Percentiles rank a stretch among this genome's conserved stretches.
Conservation (phyloP, 1,284 basidiomycete genomes). For the Mycosarcoma maydis region DNA sequence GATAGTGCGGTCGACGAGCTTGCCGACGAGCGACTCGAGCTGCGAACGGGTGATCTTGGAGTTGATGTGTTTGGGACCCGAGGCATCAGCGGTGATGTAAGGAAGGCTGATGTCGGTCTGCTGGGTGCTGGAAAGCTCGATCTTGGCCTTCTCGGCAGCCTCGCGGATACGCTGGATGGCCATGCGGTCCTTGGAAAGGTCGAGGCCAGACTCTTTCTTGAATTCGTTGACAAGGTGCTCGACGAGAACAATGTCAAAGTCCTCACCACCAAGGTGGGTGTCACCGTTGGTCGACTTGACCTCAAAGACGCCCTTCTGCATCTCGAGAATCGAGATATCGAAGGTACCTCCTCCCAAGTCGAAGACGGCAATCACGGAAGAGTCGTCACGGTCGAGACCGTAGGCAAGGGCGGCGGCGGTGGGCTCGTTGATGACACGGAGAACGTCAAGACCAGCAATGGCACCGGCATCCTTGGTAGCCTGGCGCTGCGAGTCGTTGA, state of each 20-base stretch:
- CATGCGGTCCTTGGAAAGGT: slow-evolving; percentile 85
- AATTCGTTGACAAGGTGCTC: slow-evolving; percentile 67
- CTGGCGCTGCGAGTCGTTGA: slow-evolving; percentile 97
- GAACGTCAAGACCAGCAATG: slow-evolving; percentile 92
- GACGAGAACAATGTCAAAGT: slow-evolving; percentile 85
- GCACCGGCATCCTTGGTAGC: slow-evolving; percentile 98
- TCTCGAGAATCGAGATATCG: slow-evolving; percentile 96
- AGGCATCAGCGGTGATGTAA: slow-evolving; percentile 19
- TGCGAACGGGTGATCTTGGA: slow-evolving; percentile 73
- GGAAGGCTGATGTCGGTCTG: slow-evolving; percentile 20
- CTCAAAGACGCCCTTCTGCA: slow-evolving; percentile 95
- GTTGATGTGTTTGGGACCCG: slow-evolving; percentile 31
- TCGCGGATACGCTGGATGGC: slow-evolving; percentile 97
- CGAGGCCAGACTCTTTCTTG: slow-evolving; percentile 69
- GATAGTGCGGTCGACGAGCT: slow-evolving; percentile 98
- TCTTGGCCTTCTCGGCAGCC: slow-evolving; percentile 98
- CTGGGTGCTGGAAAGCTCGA: slow-evolving; percentile 78
- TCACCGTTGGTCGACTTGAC: slow-evolving; percentile 98
- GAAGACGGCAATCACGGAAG: slow-evolving; percentile 96
- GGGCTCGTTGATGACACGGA: slow-evolving; percentile 99
- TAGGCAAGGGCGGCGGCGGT: slow-evolving; percentile 95
- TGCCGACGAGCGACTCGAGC: slow-evolving; percentile 98
- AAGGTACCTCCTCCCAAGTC: slow-evolving; percentile 98
- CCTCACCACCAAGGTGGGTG: slow-evolving; percentile 98
- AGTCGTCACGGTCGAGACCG: slow-evolving; percentile 96